Percentiles rank a stretch among this genome's conserved stretches.
These are phyloP conservation scores for Kalanchoe fedtschenkoi DNA, from an alignment of 164 flowering plant species.

Conservation along the genomic window DNA sequence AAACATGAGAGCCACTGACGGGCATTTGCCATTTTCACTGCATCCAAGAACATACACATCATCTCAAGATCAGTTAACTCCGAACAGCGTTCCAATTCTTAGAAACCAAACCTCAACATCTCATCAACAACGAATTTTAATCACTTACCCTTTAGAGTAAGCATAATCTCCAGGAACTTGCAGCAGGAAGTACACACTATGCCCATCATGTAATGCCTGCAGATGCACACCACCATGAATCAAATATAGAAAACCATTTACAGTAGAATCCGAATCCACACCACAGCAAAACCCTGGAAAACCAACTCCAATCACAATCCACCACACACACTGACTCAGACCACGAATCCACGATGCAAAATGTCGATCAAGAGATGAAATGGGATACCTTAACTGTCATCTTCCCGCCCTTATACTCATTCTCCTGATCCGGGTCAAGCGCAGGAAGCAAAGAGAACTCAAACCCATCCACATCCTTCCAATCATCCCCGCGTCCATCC, in stretches of 20 bases:
- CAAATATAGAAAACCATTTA: not conserved
- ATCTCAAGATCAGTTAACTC: not conserved
- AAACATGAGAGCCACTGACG: conserved; percentile 97
- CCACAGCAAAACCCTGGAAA: not conserved
- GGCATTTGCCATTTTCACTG: conserved; percentile 62
- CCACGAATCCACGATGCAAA: not conserved
- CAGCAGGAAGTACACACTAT: conserved; percentile 59
- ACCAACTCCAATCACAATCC: not conserved
- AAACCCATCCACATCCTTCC: conserved; percentile 65
- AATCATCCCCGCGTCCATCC: conserved; percentile 81
- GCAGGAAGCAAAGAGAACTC: conserved; percentile 86
- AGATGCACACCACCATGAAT: conserved; percentile 1
- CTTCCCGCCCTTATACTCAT: conserved; percentile 61
- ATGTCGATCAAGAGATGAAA: not conserved
- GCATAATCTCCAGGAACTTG: conserved; percentile 81
- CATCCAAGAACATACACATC: conserved; percentile 11
- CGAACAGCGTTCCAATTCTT: not conserved
- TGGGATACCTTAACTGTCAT: conserved; percentile 72
- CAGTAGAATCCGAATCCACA: not conserved
- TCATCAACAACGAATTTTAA: not conserved
- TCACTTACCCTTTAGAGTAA: conserved; percentile 66
- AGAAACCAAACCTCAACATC: not conserved
- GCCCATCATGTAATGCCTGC: conserved; percentile 89
- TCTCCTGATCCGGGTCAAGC: conserved; percentile 75
- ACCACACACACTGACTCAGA: not conserved